Percentiles rank a stretch among this genome's conserved stretches.
Conservation (phyloP, 1,139 yeast genomes). For the Hansenula anomala region DNA sequence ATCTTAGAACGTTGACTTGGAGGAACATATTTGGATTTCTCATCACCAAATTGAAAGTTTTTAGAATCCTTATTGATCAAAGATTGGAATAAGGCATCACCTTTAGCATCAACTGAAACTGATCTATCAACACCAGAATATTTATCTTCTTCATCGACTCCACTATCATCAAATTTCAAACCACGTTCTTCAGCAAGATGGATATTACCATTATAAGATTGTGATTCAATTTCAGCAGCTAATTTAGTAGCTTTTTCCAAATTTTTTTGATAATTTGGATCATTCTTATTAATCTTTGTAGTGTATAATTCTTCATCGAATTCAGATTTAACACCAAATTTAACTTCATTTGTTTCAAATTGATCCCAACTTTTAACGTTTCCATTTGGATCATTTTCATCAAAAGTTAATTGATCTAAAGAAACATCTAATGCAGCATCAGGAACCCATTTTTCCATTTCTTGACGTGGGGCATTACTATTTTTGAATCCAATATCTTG, state of each 20-base stretch:
- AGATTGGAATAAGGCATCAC: conserved; percentile 63
- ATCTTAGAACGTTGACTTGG: conserved; percentile 65
- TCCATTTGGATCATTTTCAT: conserved; percentile 26
- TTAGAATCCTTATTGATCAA: conserved; percentile 33
- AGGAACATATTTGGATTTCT: conserved; percentile 40
- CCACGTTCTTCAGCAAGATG: conserved; percentile 95
- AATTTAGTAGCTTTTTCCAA: conserved; percentile 68
- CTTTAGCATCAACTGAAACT: conserved; percentile 34
- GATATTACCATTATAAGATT: conserved; percentile 56
- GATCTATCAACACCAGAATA: conserved; percentile 78
- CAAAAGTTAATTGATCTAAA: conserved; percentile 38
- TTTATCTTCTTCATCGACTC: conserved; percentile 92
- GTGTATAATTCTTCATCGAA: conserved; percentile 91
- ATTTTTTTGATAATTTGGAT: conserved; percentile 68
- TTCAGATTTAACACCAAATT: conserved; percentile 83
- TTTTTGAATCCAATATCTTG: conserved; percentile 63
- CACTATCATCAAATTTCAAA: conserved; percentile 67
- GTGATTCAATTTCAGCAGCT: conserved; percentile 79
- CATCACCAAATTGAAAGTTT: conserved; percentile 5
- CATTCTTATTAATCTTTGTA: conserved; percentile 68
- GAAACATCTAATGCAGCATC: conserved; percentile 37
- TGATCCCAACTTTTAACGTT: conserved; percentile 94
- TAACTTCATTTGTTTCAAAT: conserved; percentile 80
- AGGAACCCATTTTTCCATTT: conserved; percentile 83
- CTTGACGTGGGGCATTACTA: conserved; percentile 35